Evolutionary conservation across 345 rosid genomes (phyloP), one percentile per base, ranked within the genome.

Genomic region (Pistacia atlantica): DNA sequence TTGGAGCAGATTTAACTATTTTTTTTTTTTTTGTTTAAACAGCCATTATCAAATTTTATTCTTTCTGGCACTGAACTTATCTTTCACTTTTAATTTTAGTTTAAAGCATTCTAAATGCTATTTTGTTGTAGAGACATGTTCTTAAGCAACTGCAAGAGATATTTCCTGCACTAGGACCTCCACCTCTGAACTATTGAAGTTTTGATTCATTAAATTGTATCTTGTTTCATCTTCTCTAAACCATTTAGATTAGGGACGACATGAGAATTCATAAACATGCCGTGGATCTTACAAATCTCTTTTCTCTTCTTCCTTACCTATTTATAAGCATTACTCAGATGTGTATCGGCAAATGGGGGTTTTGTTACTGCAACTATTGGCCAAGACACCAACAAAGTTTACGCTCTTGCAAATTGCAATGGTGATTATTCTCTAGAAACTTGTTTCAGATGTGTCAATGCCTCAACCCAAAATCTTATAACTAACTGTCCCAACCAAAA

Each of bases 381-480:
- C 37, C 73, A 75, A 60, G 84, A 42, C 4, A 11, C 71, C 9
- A 33, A 72, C 55, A 20, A n/a, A 42, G 85, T 79, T 45, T 76
- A 77, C 17, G 85, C 78, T 62, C 61, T 69, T 42, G 84, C 64
- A 18, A 67, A 84, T 12, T 88, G 93, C 83, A 67, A 87, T 25
- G 83, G 74, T 52, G 76, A 86, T 75, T 58, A 57, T 25, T 55
- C 83, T 7, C 14, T 57, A n/a, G 79, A 79, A 37, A 57, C 38
- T 49, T 90, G 89, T 59, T 20, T 49, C 17, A 25, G 71, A 8
- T 84, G 82, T 25, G 45, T 85, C 25, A 78, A 78, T 20, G 59
- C 65, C 17, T 59, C 71, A 0, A 72, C 65, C 20, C 61, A 52
- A 9, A 71, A 54, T 6, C 58, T 89, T 3, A 64, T 54, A 11